These are phyloP conservation scores for Aphanomyces astaci DNA, from an alignment of 352 stramenopile genomes.

Conservation along the genomic window DNA sequence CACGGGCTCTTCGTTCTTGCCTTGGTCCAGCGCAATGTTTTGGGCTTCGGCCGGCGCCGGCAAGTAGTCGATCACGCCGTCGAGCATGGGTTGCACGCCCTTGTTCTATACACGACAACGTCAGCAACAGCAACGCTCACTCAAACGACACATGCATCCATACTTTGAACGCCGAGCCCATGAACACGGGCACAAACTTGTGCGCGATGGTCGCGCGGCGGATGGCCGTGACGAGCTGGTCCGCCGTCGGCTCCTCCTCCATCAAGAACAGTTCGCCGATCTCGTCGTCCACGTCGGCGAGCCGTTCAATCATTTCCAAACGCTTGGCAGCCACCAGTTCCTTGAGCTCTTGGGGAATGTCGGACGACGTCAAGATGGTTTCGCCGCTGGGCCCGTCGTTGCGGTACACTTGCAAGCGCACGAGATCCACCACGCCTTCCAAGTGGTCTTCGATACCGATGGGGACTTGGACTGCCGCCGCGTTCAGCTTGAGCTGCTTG, in stretches of 20 bases:
- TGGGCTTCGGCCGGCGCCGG: constrained; percentile 90
- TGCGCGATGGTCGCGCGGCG: constrained; percentile 92
- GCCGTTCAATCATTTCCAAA: constrained; percentile 88
- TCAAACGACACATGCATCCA: too few species aligned
- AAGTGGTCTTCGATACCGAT: constrained; percentile 95
- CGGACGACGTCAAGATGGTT: constrained; percentile 74
- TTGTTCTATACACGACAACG: constrained; percentile 79
- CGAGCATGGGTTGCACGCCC: constrained; percentile 96
- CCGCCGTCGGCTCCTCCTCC: constrained; percentile 90
- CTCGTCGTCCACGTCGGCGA: constrained; percentile 97
- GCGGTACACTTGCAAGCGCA: constrained; percentile 84
- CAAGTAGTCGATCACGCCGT: constrained; percentile 97
- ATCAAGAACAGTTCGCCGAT: constrained; percentile 99
- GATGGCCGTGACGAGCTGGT: constrained; percentile 92
- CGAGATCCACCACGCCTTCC: constrained; percentile 94
- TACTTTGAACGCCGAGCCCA: constrained; percentile 95
- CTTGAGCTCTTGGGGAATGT: constrained; percentile 85
- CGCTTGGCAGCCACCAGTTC: constrained; percentile 86
- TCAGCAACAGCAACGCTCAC: too few species aligned
- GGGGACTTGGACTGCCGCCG: constrained; percentile 93
- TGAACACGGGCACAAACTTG: constrained; percentile 98
- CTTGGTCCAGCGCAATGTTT: constrained; percentile 94
- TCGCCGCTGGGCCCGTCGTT: constrained; percentile 90
- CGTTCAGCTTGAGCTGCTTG: constrained; percentile 96
- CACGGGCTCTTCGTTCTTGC: constrained; percentile 86